Base-by-base conservation (phyloP, 2,329 filamentous ascomycete species). In the Apiospora pterosperma region DNA sequence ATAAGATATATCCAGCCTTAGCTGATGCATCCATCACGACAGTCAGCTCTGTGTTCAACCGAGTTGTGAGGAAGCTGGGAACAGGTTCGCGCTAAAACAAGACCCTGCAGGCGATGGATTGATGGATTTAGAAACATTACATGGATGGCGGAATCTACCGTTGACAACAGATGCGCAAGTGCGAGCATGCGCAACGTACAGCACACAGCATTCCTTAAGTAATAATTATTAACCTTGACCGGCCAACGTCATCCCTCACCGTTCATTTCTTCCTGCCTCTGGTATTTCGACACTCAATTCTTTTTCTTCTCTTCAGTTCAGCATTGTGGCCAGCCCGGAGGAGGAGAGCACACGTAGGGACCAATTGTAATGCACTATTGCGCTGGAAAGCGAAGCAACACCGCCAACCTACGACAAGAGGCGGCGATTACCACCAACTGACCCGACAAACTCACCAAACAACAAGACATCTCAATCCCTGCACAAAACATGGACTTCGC, bases 401-500 rank as follows among this genome's bases (percentile, higher is more conserved):
- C 48, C 48, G 28, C n/a, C 21, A 31, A n/a, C 3, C 48, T 12
- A 11, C n/a, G 48, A 25, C 34, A 55, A 55, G 28, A 48, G 14
- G 3, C 23, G 12, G 5, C 48, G 21, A 55, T 28, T 19, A 19
- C 48, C 11, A 34, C 25, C 12, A 34, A 5, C 28, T 19, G n/a
- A 48, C 14, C 14, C 14, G 5, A 28, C 25, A 10, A 23, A 21
- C 21, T n/a, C 10, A n/a, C 21, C n/a, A n/a, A 19, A 21, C 39
- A 25, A 52, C 44, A 8, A 31, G 44, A 52, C n/a, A 16, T 10
- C 44, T 31, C 44, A 11, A 4, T 55, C n/a, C n/a, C n/a, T n/a
- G n/a, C n/a, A n/a, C n/a, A n/a, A 14, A 48, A 44, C 64, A 96
- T 96, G 92, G 92, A 97, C 81, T 99, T 98, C 77, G 96, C 96